Evolutionary conservation across 305 asterid genomes (phyloP).

Genomic region (Solanum aculeatissimum): DNA sequence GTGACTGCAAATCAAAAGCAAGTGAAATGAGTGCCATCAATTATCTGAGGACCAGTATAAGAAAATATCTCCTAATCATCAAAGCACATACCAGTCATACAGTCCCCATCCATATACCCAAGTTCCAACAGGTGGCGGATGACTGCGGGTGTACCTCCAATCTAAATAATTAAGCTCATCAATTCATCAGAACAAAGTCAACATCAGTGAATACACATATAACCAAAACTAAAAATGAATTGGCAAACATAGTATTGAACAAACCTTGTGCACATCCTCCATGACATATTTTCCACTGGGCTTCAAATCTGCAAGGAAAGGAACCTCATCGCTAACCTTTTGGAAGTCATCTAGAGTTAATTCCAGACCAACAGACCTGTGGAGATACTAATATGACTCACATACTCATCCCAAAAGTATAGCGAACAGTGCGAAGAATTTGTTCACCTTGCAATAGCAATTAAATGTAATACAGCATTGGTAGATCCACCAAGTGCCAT

Average conservation of each 20-base stretch:
- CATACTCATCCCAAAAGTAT: background rate
- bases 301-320: constrained; percentile 96
- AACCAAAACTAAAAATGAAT: background rate
- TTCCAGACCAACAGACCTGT: constrained; percentile 93
- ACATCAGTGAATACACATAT: background rate
- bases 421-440: background rate
- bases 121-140: constrained; percentile 68
- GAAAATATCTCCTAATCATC: background rate
- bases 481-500: constrained; percentile 99
- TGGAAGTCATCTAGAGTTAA: constrained; percentile 85
- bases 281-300: constrained; percentile 98
- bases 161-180: constrained; percentile 24
- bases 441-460: constrained; percentile 87
- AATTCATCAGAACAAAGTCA: background rate
- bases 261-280: constrained; percentile 97
- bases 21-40: background rate
- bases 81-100: constrained; percentile 54
- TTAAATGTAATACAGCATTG: constrained; percentile 90
- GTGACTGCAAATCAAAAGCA: constrained; percentile 39
- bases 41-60: background rate
- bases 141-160: constrained; percentile 96
- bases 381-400: constrained; percentile 25
- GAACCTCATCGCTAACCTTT: constrained; percentile 83
- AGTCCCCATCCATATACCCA: constrained; percentile 74
- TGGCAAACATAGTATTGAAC: background rate